phyloP scores from a whole-genome alignment of 495 filamentous ascomycete species.

The Podospora didyma region DNA sequence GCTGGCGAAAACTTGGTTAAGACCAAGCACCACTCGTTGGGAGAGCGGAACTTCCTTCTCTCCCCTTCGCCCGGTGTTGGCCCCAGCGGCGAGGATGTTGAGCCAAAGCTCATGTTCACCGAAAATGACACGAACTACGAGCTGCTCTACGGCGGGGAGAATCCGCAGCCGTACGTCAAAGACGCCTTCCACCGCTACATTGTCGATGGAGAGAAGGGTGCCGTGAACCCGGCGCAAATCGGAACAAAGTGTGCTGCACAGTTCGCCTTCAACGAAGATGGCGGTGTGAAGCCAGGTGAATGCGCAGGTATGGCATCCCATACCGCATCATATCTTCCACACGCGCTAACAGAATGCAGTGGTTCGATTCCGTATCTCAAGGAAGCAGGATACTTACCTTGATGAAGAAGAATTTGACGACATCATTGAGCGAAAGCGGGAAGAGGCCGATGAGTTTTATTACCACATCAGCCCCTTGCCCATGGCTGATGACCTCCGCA shows the following conservation, averaged over 20 bases:
- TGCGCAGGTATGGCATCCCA: conserved; percentile 56
- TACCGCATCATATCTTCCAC: neutral
- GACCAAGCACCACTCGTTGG: conserved; percentile 71
- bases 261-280: conserved; percentile 86
- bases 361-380: conserved; percentile 85
- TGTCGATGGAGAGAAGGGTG: conserved; percentile 72
- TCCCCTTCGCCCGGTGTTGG: conserved; percentile 87
- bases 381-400: conserved; percentile 65
- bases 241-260: conserved; percentile 90
- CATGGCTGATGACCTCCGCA: conserved; percentile 90
- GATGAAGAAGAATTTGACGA: conserved; percentile 93
- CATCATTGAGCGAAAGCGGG: conserved; percentile 75
- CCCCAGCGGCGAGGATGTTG: conserved; percentile 70
- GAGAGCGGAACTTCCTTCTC: conserved; percentile 77
- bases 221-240: conserved; percentile 71
- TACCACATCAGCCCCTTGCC: conserved; percentile 88
- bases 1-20: conserved; percentile 61
- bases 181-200: conserved; percentile 91
- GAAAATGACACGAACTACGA: conserved; percentile 92
- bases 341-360: conserved; percentile 40
- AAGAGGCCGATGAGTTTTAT: conserved; percentile 95
- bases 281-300: conserved; percentile 81
- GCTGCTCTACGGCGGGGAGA: conserved; percentile 69
- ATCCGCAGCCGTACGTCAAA: conserved; percentile 81
- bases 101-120: conserved; percentile 82